These are phyloP conservation scores for Candida hungchunana DNA, from an alignment of 805 yeast genomes.

Conservation along the genomic window DNA sequence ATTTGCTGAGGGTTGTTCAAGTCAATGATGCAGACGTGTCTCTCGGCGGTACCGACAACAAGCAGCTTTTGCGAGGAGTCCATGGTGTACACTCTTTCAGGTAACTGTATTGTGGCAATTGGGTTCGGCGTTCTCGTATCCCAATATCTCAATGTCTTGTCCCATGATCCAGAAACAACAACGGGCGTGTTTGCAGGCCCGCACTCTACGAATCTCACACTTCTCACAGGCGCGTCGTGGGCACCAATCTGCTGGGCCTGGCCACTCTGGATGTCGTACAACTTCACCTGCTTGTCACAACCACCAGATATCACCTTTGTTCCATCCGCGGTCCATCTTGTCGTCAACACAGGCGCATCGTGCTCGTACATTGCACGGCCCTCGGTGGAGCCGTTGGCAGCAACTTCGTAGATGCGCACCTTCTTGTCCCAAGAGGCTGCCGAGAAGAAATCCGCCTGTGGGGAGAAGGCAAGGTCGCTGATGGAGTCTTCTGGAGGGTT, in stretches of 20 bases:
- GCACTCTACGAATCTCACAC: conserved; percentile 73
- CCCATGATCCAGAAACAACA: conserved; percentile 94
- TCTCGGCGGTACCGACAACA: conserved; percentile 92
- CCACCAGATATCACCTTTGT: conserved; percentile 86
- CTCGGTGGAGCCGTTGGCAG: conserved; percentile 69
- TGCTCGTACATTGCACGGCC: conserved; percentile 90
- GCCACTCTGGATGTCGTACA: conserved; percentile 78
- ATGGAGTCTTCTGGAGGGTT: conserved; percentile 93
- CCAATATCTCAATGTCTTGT: conserved; percentile 92
- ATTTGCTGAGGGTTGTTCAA: conserved; percentile 78
- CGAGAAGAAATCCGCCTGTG: conserved; percentile 74
- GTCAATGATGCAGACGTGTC: conserved; percentile 74
- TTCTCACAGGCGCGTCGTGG: conserved; percentile 76
- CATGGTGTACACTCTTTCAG: conserved; percentile 90
- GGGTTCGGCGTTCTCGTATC: conserved; percentile 85
- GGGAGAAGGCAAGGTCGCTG: conserved; percentile 78
- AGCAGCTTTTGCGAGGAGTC: conserved; percentile 75
- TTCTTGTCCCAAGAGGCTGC: conserved; percentile 94
- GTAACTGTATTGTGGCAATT: conserved; percentile 72
- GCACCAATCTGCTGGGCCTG: conserved; percentile 81
- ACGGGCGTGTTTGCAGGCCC: conserved; percentile 77
- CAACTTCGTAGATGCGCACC: conserved; percentile 86
- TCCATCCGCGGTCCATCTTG: conserved; percentile 86
- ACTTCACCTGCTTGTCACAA: conserved; percentile 79
- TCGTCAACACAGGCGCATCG: conserved; percentile 78